These are phyloP conservation scores for Osmanthus fragrans DNA, from an alignment of 257 asterid species.

Conservation along the genomic window DNA sequence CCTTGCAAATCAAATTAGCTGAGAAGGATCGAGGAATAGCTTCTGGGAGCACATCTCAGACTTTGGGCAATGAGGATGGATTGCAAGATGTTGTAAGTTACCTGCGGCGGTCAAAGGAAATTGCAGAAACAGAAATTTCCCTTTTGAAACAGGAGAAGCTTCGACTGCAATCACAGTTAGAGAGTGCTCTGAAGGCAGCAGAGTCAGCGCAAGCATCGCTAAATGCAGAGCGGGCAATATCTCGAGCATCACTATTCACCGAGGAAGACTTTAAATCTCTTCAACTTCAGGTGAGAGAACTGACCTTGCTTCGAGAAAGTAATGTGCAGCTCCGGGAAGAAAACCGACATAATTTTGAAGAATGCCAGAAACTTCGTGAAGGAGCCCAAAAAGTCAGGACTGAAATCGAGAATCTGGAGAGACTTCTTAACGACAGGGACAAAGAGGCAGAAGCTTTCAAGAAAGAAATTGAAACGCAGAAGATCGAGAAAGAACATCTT, in stretches of 20 bases:
- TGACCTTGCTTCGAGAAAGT: constrained; percentile 89
- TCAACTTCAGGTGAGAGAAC: constrained; percentile 84
- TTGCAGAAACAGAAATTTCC: constrained; percentile 87
- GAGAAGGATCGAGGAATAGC: constrained; percentile 71
- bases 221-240: constrained; percentile 57
- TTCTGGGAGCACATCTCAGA: constrained; percentile 55
- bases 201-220: constrained; percentile 74
- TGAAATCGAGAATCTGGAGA: constrained; percentile 64
- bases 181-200: constrained; percentile 71
- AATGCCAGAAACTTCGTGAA: constrained; percentile 90
- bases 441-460: constrained; percentile 57
- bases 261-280: constrained; percentile 80
- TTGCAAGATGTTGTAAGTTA: constrained; percentile 75
- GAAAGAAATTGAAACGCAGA: constrained; percentile 53
- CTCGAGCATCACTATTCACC: constrained; percentile 53
- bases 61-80: constrained; percentile 63
- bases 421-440: constrained; percentile 51
- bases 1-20: constrained; percentile 79
- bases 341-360: constrained; percentile 78
- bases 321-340: constrained; percentile 93
- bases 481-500: constrained; percentile 52
- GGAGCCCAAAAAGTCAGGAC: constrained; percentile 45
- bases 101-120: constrained; percentile 89
- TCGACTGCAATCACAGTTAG: constrained; percentile 87
- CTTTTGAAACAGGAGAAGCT: constrained; percentile 79